These are phyloP conservation scores for Colletotrichum cuscutae DNA, from an alignment of 2,329 filamentous ascomycete species.

Conservation along the genomic window DNA sequence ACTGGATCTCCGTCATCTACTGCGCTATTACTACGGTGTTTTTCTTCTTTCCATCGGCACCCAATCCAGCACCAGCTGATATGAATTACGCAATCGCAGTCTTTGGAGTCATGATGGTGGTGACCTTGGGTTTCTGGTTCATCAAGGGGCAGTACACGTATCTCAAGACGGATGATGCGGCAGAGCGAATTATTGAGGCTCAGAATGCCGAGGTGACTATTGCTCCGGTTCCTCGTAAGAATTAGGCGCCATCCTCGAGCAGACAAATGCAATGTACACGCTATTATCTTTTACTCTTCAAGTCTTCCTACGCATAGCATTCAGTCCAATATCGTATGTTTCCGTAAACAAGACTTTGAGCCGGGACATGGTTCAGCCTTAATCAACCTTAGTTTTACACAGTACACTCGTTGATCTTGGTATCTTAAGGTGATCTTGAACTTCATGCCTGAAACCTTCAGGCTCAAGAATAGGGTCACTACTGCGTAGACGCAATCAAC, in stretches of 20 bases:
- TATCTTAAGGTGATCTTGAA: no score
- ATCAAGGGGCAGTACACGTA: constrained; percentile 54
- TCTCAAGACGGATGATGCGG: constrained; percentile 29
- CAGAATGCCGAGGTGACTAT: constrained; percentile 6
- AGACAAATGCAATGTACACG: background rate
- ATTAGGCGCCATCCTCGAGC: background rate
- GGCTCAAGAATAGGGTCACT: no score
- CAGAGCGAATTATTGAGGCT: constrained; percentile 13
- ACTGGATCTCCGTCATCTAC: background rate
- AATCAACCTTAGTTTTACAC: no score
- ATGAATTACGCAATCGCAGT: constrained; percentile 70
- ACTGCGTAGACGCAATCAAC: background rate
- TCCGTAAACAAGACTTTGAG: no score
- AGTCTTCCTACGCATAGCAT: no score
- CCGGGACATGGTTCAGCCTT: no score
- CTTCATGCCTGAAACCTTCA: no score
- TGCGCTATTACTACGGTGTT: background rate
- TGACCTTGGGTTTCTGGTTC: constrained; percentile 62
- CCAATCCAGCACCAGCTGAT: constrained; percentile 56
- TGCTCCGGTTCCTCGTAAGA: background rate
- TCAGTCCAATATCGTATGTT: no score
- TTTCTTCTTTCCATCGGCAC: constrained; percentile 56
- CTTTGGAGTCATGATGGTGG: constrained; percentile 64
- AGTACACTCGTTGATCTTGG: no score
- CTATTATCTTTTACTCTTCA: background rate